Conservation (phyloP, 768 basidiomycete genomes). For the Inosperma sp. region DNA sequence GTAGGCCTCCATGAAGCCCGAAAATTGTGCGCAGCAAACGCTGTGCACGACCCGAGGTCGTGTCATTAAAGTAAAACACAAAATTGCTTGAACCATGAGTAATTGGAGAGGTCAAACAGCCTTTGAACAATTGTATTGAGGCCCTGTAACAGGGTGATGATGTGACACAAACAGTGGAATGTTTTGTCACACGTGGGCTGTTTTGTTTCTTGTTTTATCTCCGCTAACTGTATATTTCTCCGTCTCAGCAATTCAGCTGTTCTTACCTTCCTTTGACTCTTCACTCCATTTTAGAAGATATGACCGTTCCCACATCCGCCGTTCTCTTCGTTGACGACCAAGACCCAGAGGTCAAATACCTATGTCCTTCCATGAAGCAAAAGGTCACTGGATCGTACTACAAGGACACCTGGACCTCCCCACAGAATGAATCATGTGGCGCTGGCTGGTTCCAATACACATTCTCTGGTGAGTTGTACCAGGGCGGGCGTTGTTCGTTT, state of each 20-base stretch:
- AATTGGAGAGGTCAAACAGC: too few species aligned
- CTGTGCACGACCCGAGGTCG: too few species aligned
- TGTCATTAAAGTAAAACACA: too few species aligned
- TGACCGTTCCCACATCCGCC: conserved; percentile 11
- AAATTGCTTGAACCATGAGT: too few species aligned
- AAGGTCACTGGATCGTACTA: conserved; percentile 33
- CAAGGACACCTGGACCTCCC: conserved; percentile 38
- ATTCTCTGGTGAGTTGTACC: conserved; percentile 32
- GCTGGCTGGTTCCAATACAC: conserved; percentile 38
- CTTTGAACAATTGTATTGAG: too few species aligned
- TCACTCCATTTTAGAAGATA: conserved; percentile 14
- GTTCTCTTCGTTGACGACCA: conserved; percentile 39
- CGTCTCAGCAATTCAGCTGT: conserved; percentile 20
- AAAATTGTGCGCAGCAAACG: too few species aligned
- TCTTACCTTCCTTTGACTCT: conserved; percentile 20
- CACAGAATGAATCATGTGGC: conserved; percentile 26
- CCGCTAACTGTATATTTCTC: conserved; percentile 1
- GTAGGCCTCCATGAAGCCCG: too few species aligned
- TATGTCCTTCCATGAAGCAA: conserved; percentile 34
- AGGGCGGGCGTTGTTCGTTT: not conserved
- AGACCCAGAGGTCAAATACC: conserved; percentile 31
- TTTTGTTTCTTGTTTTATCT: conserved; percentile 1
- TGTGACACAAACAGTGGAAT: too few species aligned
- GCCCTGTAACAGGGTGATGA: too few species aligned
- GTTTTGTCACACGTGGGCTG: too few species aligned